These are phyloP conservation scores for Schizonepeta tenuifolia DNA, from an alignment of 257 asterid genomes.

Conservation along the genomic window DNA sequence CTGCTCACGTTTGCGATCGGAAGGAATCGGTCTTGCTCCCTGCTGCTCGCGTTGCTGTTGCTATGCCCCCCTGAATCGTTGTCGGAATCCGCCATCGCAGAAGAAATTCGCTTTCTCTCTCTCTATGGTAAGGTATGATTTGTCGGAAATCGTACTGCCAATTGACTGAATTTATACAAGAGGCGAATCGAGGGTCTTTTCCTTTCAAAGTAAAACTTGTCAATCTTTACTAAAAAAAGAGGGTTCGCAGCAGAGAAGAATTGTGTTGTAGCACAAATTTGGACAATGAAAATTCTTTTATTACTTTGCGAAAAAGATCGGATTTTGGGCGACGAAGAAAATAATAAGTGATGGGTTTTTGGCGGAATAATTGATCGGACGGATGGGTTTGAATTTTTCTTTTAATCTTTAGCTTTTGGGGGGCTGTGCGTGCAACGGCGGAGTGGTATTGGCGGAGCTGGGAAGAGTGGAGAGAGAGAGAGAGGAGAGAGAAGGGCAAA, in stretches of 20 bases:
- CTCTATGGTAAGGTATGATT: background rate
- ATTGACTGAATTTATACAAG: background rate
- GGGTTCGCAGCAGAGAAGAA: background rate
- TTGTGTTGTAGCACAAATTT: background rate
- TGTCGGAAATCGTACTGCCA: background rate
- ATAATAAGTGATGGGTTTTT: conserved; percentile 23
- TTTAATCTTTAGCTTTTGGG: background rate
- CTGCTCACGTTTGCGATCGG: conserved; percentile 61
- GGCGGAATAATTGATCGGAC: conserved; percentile 28
- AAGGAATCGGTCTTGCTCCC: conserved; percentile 53
- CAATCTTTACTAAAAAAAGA: background rate
- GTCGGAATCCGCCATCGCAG: conserved; percentile 58
- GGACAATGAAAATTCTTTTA: background rate
- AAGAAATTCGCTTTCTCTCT: background rate
- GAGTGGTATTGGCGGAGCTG: conserved; percentile 39
- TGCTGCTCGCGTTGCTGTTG: conserved; percentile 54
- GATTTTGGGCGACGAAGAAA: background rate
- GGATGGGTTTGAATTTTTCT: conserved; percentile 27
- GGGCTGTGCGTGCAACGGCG: conserved; percentile 35
- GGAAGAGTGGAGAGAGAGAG: conserved; percentile 32
- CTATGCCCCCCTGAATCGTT: conserved; percentile 59
- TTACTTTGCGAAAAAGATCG: background rate
- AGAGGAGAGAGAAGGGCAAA: background rate
- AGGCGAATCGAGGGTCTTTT: background rate
- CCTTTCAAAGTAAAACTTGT: background rate